Base-by-base conservation (phyloP, 148 eudicot genomes). In the Hydrangea macrophylla region DNA sequence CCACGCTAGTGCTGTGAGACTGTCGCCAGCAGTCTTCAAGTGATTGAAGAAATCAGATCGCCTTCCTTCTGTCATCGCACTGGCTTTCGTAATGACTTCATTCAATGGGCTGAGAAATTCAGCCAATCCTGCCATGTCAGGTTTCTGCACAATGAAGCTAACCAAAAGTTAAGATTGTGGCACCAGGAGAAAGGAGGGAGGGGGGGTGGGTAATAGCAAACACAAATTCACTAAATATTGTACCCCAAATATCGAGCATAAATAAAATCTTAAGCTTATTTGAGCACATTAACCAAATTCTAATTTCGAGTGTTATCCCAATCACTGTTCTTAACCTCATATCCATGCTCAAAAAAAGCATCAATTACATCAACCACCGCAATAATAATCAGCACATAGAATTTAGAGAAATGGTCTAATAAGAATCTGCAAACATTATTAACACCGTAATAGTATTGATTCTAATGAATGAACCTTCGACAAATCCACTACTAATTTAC, bases 1-100 rank as follows among this genome's bases (percentile, higher is more conserved):
- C 98, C 98, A 93, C 71, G 90, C 96, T 68, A 93, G 79, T 76
- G 96, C 98, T 62, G 87, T 65, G 71, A 93, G 89, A 77, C 98
- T 93, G 76, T 90, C 98, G 30, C 86, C 86, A 73, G 81, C 72
- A 73, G 89, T 45, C 80, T 90, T 93, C 70, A 85, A 80, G 83
- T 90, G 98, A 75, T 88, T 89, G 72, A 82, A 88, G 76, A 74
- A 88, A 67, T 93, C 88, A 70, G 92, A 78, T 68, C 89, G 84
- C 70, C 79, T 77, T 44, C 98, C 98, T 76, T 82, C 98, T 1
- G 90, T 81, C 89, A 86, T 82, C 51, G 78, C 70, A 71, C 58
- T 80, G 64, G 96, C 96, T 83, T 86, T 88, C 35, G 65, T 62
- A 12, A 93, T 81, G 53, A 75, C 84, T 54, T 90, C 89, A 79